These are phyloP conservation scores for Fusarium sp. DNA, from an alignment of 2,329 filamentous ascomycete species.

Conservation along the genomic window DNA sequence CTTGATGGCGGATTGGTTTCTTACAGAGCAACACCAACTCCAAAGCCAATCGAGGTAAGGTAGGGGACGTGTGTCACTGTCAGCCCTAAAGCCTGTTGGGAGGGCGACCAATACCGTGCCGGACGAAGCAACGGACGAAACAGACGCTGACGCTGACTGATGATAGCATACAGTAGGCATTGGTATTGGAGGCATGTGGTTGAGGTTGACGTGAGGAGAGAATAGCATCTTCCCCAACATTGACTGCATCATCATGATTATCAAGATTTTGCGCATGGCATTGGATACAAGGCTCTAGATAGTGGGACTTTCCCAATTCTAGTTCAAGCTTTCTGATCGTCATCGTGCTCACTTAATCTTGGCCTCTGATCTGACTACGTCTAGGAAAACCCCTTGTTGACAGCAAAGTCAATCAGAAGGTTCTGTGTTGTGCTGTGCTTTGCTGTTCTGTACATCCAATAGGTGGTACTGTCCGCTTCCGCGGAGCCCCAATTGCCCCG, in stretches of 20 bases:
- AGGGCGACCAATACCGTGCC: constrained; percentile 18
- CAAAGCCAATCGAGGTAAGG: constrained; percentile 16
- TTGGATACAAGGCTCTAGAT: constrained; percentile 1
- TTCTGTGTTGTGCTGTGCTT: neutral
- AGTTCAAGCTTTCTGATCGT: neutral
- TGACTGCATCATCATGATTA: constrained; percentile 20
- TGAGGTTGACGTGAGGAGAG: neutral
- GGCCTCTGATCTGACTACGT: neutral
- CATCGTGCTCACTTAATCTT: neutral
- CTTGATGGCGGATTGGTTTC: constrained; percentile 4
- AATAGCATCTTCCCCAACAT: constrained; percentile 3
- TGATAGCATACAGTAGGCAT: constrained; percentile 2
- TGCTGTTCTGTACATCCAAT: neutral
- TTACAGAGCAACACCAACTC: constrained; percentile 14
- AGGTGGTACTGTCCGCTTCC: constrained; percentile 12
- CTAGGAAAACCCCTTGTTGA: neutral
- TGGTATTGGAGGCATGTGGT: neutral
- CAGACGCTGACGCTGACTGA: constrained; percentile 33
- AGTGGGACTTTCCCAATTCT: neutral
- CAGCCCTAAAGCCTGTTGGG: constrained; percentile 41
- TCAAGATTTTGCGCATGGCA: neutral
- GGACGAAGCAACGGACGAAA: constrained; percentile 40
- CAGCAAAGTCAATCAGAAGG: neutral
- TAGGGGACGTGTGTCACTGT: constrained; percentile 33
- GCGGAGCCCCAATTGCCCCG: constrained; percentile 21